phyloP scores from a whole-genome alignment of 768 basidiomycete genomes.

The Mycena venus region DNA sequence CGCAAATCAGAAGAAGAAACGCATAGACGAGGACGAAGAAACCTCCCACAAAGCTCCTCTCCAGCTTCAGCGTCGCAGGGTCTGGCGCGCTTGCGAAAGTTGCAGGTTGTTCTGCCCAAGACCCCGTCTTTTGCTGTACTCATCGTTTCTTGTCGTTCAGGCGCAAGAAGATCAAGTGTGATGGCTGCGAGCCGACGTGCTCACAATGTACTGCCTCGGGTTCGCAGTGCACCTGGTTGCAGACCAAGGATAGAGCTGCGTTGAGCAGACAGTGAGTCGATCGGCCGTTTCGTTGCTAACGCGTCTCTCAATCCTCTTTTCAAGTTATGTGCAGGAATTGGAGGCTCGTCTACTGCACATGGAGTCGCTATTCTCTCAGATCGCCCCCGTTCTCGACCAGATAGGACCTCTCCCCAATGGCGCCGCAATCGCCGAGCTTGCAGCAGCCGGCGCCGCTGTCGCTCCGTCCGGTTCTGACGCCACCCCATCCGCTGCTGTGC shows the following conservation, averaged over 20 bases:
- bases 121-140: slow-evolving; percentile 23
- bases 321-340: slow-evolving; percentile 89
- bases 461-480: slow-evolving; percentile 49
- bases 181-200: slow-evolving; percentile 89
- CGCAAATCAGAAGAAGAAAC: slow-evolving; percentile 83
- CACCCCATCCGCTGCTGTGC: slow-evolving; percentile 51
- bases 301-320: slow-evolving; percentile 34
- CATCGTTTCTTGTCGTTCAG: slow-evolving; percentile 58
- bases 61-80: slow-evolving; percentile 82
- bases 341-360: slow-evolving; percentile 90
- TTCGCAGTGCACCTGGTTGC: slow-evolving; percentile 89
- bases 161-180: slow-evolving; percentile 95
- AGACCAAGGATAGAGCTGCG: slow-evolving; percentile 92
- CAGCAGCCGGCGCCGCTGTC: slow-evolving; percentile 41
- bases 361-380: slow-evolving; percentile 88
- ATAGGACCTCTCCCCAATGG: slow-evolving; percentile 69
- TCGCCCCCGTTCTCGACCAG: slow-evolving; percentile 84
- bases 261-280: slow-evolving; percentile 86
- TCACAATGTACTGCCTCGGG: slow-evolving; percentile 83
- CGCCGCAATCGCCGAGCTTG: slow-evolving; percentile 48
- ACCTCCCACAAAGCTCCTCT: slow-evolving; percentile 71
- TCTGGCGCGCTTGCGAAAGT: slow-evolving; percentile 92
- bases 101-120: slow-evolving; percentile 72
- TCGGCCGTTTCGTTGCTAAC: neutral
- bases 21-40: slow-evolving; percentile 69